Percentiles rank a stretch among this genome's conserved stretches.
phyloP scores from a whole-genome alignment of 1,284 basidiomycete species.

The Gomphus bonarii region DNA sequence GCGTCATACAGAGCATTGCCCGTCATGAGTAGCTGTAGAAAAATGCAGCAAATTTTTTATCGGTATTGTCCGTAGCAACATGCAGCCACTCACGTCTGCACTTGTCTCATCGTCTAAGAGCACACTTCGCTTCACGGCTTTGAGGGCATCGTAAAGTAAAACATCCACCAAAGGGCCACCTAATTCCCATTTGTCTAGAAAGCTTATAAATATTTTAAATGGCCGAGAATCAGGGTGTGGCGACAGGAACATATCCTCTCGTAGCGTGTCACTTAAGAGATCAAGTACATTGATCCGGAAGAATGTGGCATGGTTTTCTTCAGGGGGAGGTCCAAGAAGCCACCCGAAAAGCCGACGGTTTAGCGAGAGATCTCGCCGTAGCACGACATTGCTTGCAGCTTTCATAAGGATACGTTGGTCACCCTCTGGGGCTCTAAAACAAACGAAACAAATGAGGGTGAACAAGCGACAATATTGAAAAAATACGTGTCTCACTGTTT shows the following conservation, averaged over 20 bases:
- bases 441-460: neutral
- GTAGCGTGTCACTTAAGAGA: constrained; percentile 55
- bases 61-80: neutral
- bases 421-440: constrained; percentile 32
- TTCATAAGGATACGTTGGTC: constrained; percentile 73
- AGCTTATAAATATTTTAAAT: constrained; percentile 91
- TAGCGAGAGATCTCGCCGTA: constrained; percentile 86
- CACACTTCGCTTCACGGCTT: constrained; percentile 52
- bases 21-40: constrained; percentile 62
- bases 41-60: neutral
- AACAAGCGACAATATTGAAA: neutral
- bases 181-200: constrained; percentile 96
- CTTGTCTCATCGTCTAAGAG: constrained; percentile 37
- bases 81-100: constrained; percentile 44
- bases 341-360: constrained; percentile 91
- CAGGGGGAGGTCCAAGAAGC: constrained; percentile 80
- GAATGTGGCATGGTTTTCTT: constrained; percentile 63
- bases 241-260: constrained; percentile 68
- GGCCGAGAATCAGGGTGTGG: constrained; percentile 72
- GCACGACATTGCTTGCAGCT: constrained; percentile 71
- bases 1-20: constrained; percentile 89
- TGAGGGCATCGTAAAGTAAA: constrained; percentile 74
- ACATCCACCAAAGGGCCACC: constrained; percentile 73
- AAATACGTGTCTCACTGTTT: constrained; percentile 31
- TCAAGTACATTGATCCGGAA: constrained; percentile 60